Evolutionary conservation across 352 stramenopile genomes (phyloP), one percentile per base, ranked within the genome.

Genomic region (Globisporangium orthogonon): DNA sequence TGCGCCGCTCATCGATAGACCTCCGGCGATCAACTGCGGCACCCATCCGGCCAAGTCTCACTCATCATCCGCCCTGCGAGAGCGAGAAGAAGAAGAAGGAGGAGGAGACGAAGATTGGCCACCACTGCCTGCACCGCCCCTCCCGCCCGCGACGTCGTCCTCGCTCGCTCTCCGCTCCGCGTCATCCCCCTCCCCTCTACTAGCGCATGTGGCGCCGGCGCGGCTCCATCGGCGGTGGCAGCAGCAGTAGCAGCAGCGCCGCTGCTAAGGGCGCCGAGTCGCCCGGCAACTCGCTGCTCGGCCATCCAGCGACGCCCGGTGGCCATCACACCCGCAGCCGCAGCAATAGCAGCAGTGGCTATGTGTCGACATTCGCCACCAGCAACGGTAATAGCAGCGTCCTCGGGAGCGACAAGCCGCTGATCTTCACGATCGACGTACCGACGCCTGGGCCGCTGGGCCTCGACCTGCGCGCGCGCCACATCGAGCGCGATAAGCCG

Each of bases 361-460:
- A 37, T 37, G 13, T 18, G 40, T 18, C 40, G 13, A 46, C 40
- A 7, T 37, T 11, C 1, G 43, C 3, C 30, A 69, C 6, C 33
- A 37, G 33, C 33, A 37, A 37, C 10, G 10, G 33, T 11, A 37
- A 45, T 45, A 71, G 76, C 50, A 83, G 23, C 23, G 23, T 87
- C 56, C 78, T 79, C 23, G 68, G 74, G 35, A 87, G 71, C 49
- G 71, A 69, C 13, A 76, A 65, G 15, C 64, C 78, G 45, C 66
- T 91, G 33, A 74, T 88, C 30, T 94, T 94, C 46, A 71, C 76
- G 4, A 65, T 94, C 31, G 79, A 94, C 44, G 83, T 94, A 30
- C 83, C 83, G 11, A 80, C 67, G 17, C 70, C 70, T 0, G 83
- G 83, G 0, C 81, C 83, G 14, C 70, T 94, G 10, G 83, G 81